Evolutionary conservation across 768 basidiomycete species (phyloP).

Genomic region (Amanita exitialis): DNA sequence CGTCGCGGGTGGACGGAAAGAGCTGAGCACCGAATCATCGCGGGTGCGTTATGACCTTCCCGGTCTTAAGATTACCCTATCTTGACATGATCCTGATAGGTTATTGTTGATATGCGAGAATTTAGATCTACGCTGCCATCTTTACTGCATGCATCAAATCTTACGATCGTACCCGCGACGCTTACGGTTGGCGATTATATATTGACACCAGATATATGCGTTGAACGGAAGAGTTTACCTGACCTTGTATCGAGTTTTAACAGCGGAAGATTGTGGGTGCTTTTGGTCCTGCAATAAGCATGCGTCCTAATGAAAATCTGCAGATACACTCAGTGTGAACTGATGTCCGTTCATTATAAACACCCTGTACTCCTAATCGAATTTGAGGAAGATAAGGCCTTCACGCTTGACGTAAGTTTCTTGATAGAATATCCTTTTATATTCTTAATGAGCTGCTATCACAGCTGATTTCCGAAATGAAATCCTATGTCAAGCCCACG

Average conservation of each 20-base stretch:
- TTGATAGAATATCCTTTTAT: background rate
- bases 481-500: slow-evolving; percentile 53
- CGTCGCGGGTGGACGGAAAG: slow-evolving; percentile 76
- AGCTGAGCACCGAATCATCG: slow-evolving; percentile 54
- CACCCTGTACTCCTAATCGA: slow-evolving; percentile 89
- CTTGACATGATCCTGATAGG: slow-evolving; percentile 29
- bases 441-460: background rate
- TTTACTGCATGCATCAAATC: slow-evolving; percentile 70
- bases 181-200: slow-evolving; percentile 96
- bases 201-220: slow-evolving; percentile 87
- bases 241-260: slow-evolving; percentile 93
- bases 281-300: background rate
- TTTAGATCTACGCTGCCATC: slow-evolving; percentile 91
- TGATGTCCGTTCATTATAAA: slow-evolving; percentile 96
- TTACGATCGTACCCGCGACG: slow-evolving; percentile 83
- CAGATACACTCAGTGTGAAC: slow-evolving; percentile 94
- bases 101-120: slow-evolving; percentile 95
- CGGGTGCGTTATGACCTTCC: slow-evolving; percentile 26
- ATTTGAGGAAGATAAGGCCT: slow-evolving; percentile 95
- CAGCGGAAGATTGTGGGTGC: slow-evolving; percentile 80
- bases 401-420: slow-evolving; percentile 68
- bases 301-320: background rate
- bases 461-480: slow-evolving; percentile 56
- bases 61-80: background rate
- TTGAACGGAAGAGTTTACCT: slow-evolving; percentile 91